phyloP scores from a whole-genome alignment of 1,284 basidiomycete species.

The Omphalotus olearius region DNA sequence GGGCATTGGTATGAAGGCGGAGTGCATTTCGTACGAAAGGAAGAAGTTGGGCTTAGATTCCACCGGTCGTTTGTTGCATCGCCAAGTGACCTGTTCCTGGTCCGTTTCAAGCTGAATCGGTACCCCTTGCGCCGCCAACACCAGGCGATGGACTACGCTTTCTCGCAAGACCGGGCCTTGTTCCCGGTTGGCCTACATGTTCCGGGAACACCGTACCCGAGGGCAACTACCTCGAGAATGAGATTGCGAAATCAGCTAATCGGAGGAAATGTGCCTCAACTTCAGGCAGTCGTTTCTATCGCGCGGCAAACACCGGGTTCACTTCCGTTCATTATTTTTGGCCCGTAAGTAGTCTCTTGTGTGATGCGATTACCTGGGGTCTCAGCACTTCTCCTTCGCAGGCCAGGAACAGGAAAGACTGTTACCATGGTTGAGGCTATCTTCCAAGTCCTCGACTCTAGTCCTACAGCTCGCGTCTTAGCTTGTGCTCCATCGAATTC shows the following conservation, averaged over 20 bases:
- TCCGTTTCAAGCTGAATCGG: slow-evolving; percentile 55
- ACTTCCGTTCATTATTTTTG: slow-evolving; percentile 58
- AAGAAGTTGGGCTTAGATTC: slow-evolving; percentile 52
- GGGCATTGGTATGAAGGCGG: slow-evolving; percentile 54
- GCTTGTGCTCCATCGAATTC: slow-evolving; percentile 17
- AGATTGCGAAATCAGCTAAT: slow-evolving; percentile 41
- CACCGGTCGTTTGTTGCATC: slow-evolving; percentile 38
- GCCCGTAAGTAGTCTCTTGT: slow-evolving; percentile 52
- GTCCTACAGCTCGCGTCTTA: slow-evolving; percentile 34
- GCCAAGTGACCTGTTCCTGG: slow-evolving; percentile 32
- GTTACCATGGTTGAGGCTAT: slow-evolving; percentile 49
- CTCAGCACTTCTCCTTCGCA: background rate
- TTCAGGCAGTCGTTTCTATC: slow-evolving; percentile 52
- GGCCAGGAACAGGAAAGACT: slow-evolving; percentile 40
- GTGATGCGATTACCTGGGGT: background rate
- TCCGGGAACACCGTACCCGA: background rate
- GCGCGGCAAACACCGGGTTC: slow-evolving; percentile 38
- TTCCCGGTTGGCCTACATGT: slow-evolving; percentile 13
- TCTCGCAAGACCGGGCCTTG: slow-evolving; percentile 17
- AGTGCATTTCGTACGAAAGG: slow-evolving; percentile 47
- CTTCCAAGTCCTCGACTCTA: slow-evolving; percentile 33
- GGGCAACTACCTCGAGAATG: background rate
- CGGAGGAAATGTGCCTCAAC: slow-evolving; percentile 44
- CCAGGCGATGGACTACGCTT: slow-evolving; percentile 36
- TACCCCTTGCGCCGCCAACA: slow-evolving; percentile 51